phyloP scores from a whole-genome alignment of 148 eudicot genomes.

The Fagopyrum tataricum region DNA sequence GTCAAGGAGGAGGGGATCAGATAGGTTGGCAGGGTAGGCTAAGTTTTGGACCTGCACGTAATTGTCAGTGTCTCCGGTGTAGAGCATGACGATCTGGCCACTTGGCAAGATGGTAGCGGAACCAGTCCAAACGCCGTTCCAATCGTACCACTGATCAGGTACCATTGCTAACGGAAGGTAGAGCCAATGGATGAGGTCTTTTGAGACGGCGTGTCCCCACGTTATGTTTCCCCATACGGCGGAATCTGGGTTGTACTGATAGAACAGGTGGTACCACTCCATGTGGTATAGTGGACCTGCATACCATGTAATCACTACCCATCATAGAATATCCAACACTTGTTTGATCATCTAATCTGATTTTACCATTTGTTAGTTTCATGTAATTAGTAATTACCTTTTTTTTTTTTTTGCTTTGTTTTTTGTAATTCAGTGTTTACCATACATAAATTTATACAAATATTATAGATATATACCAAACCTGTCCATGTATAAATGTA shows the following conservation, averaged over 20 bases:
- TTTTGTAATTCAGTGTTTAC: too few species aligned
- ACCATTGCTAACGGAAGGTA: slow-evolving; percentile 65
- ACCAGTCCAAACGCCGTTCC: slow-evolving; percentile 89
- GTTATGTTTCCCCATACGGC: slow-evolving; percentile 89
- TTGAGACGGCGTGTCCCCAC: slow-evolving; percentile 91
- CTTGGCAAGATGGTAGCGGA: slow-evolving; percentile 76
- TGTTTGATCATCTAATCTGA: too few species aligned
- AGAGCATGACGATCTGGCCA: slow-evolving; percentile 66
- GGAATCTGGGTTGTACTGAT: slow-evolving; percentile 81
- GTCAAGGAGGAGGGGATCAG: slow-evolving; percentile 79
- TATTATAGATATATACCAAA: too few species aligned
- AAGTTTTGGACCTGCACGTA: slow-evolving; percentile 76
- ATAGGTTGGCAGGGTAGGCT: slow-evolving; percentile 79
- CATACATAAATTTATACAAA: too few species aligned
- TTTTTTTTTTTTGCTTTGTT: too few species aligned
- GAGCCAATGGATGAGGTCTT: slow-evolving; percentile 78
- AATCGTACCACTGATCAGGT: slow-evolving; percentile 70
- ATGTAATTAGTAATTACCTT: too few species aligned
- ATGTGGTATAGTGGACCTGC: slow-evolving; percentile 70
- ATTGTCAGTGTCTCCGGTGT: slow-evolving; percentile 65
- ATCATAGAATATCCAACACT: neutral
- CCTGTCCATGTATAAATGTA: too few species aligned
- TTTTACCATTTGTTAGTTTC: neutral
- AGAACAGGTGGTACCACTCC: slow-evolving; percentile 91
- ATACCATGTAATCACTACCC: neutral